A percentile compares a stretch with the other conserved stretches of the same genome.
phyloP scores from a whole-genome alignment of 495 filamentous ascomycete species.

The Talaromyces wortmannii region DNA sequence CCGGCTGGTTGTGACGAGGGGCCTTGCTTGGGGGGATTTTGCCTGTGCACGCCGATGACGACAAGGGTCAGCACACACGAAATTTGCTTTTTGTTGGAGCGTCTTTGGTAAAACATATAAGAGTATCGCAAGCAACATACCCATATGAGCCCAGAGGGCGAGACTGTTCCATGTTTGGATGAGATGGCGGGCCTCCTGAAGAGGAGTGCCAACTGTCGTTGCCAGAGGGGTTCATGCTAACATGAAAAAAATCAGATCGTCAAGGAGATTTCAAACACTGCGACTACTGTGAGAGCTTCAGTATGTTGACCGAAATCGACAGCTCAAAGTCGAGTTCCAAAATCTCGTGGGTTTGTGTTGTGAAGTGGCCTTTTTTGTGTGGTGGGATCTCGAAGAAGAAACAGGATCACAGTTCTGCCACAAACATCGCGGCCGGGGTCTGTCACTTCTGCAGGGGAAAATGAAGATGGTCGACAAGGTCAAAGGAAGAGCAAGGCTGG shows the following conservation, averaged over 20 bases:
- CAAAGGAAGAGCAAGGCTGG: neutral
- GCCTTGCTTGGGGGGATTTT: conserved; percentile 41
- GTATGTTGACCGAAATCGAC: neutral
- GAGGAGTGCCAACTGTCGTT: conserved; percentile 42
- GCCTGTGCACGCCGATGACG: conserved; percentile 17
- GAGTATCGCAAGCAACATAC: conserved; percentile 16
- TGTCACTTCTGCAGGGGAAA: neutral
- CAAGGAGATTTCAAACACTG: no score
- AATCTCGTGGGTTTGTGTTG: neutral
- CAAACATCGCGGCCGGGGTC: neutral
- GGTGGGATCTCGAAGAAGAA: neutral
- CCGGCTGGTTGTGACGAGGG: conserved; percentile 40
- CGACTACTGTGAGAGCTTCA: neutral
- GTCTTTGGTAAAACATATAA: neutral
- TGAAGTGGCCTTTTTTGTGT: neutral
- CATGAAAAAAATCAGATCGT: neutral
- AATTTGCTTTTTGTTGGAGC: neutral
- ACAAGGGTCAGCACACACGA: neutral
- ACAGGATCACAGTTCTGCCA: conserved; percentile 3
- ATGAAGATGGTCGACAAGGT: neutral
- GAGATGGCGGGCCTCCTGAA: conserved; percentile 34
- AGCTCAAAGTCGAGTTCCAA: neutral
- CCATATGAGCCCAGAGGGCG: conserved; percentile 38
- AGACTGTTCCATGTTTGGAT: conserved; percentile 39
- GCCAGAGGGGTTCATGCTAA: conserved; percentile 35